Percentiles rank a stretch among this genome's conserved stretches.
Conservation (phyloP, 2,329 filamentous ascomycete species). For the Paraconiothyrium brasiliense region DNA sequence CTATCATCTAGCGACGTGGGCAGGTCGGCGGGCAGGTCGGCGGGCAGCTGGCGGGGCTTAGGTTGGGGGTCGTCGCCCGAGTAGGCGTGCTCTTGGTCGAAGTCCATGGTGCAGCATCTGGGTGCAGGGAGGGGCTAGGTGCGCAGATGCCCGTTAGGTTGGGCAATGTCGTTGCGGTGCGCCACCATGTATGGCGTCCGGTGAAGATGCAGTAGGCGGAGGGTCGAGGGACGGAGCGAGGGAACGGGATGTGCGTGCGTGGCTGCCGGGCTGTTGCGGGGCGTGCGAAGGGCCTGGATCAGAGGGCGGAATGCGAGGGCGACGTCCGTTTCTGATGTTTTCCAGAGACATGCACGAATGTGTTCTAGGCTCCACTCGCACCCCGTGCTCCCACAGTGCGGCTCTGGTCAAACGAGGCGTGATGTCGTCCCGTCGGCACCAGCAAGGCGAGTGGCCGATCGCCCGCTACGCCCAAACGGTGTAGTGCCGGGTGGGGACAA, state of each 20-base stretch:
- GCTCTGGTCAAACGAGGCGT: conserved; percentile 3
- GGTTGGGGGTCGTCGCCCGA: conserved; percentile 38
- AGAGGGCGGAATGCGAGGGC: neutral
- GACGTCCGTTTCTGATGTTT: neutral
- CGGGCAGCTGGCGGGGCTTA: conserved; percentile 42
- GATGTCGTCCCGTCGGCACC: conserved; percentile 17
- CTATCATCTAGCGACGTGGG: conserved; percentile 93
- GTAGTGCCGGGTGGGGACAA: conserved; percentile 10
- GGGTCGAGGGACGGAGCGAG: neutral
- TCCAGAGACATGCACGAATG: neutral
- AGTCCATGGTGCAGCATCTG: conserved; percentile 49
- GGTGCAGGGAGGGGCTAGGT: conserved; percentile 4
- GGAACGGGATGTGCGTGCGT: neutral
- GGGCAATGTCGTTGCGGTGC: neutral
- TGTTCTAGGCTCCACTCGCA: neutral
- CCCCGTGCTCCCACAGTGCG: neutral
- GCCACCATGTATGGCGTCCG: neutral
- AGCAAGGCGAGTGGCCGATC: conserved; percentile 12
- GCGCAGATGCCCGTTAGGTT: neutral
- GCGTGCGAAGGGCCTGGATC: neutral
- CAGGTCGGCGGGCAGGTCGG: conserved; percentile 79
- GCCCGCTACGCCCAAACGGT: conserved; percentile 12
- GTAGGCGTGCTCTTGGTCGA: conserved; percentile 47
- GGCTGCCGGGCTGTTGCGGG: neutral
- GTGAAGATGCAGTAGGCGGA: neutral